Percentiles rank a stretch among this genome's conserved stretches.
These are phyloP conservation scores for Sarcocystis neurona DNA, from an alignment of 169 alveolate species.

Conservation along the genomic window DNA sequence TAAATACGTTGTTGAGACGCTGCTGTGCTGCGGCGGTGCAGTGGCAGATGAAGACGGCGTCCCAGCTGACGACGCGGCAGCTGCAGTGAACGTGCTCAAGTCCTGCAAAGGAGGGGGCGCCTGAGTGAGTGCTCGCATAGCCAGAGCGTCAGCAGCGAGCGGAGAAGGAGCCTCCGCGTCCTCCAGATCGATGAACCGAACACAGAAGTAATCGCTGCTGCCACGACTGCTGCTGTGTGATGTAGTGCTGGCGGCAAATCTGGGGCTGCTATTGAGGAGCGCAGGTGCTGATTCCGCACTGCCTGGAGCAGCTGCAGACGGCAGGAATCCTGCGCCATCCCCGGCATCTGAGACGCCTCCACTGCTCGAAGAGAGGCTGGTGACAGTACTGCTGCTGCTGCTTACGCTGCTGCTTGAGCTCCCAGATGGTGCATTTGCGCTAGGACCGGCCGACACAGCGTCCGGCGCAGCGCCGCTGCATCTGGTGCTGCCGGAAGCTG, in stretches of 20 bases:
- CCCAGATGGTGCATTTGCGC: not conserved
- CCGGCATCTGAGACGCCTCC: too few species aligned
- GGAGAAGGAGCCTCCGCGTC: conserved; percentile 45
- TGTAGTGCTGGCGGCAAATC: too few species aligned
- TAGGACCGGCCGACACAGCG: too few species aligned
- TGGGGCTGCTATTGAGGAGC: too few species aligned
- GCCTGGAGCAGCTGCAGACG: not conserved
- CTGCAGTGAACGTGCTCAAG: conserved; percentile 7
- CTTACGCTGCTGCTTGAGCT: conserved; percentile 1
- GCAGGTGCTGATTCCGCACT: too few species aligned
- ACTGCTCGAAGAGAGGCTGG: too few species aligned
- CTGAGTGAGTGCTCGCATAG: conserved; percentile 34
- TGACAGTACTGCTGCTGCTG: conserved; percentile 40
- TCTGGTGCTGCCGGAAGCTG: too few species aligned
- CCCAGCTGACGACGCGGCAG: not conserved
- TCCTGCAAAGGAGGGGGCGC: conserved; percentile 12
- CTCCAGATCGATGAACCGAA: conserved; percentile 39
- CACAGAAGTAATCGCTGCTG: too few species aligned
- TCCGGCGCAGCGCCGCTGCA: too few species aligned
- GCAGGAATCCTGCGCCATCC: too few species aligned
- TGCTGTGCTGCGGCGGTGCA: not conserved
- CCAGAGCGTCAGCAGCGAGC: conserved; percentile 34
- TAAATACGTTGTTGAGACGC: too few species aligned
- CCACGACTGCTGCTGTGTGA: too few species aligned
- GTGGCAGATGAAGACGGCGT: not conserved